Evolutionary conservation across 805 yeast species (phyloP).

Genomic region (Yarrowia yakushimensis): DNA sequence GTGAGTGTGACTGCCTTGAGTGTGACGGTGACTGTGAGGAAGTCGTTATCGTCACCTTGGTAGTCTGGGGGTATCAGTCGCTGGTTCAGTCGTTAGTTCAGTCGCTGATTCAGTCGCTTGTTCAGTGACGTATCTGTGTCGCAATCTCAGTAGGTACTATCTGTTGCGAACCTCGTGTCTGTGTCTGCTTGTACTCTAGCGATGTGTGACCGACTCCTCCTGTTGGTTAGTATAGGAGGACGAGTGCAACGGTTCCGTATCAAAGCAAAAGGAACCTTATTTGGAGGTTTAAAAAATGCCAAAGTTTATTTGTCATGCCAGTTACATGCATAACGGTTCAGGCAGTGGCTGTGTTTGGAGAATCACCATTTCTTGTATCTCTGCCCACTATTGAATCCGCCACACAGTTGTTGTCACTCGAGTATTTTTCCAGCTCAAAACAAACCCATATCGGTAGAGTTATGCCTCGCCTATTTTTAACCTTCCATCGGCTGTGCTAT

Average conservation of each 20-base stretch:
- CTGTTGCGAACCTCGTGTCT: too few relatives aligned
- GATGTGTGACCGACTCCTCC: slow-evolving; percentile 11
- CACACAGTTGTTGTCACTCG: too few relatives aligned
- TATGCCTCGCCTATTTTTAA: not conserved
- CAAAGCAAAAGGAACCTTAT: slow-evolving; percentile 14
- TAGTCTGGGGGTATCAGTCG: not conserved
- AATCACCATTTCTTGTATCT: too few relatives aligned
- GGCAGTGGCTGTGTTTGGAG: too few relatives aligned
- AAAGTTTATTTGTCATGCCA: not conserved
- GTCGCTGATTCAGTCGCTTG: not conserved
- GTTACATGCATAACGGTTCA: not conserved
- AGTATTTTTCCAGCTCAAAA: not conserved
- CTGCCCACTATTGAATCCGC: too few relatives aligned
- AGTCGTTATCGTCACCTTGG: too few relatives aligned
- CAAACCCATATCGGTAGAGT: not conserved
- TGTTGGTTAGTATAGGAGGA: not conserved
- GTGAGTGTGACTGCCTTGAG: too few relatives aligned
- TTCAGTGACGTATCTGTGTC: too few relatives aligned
- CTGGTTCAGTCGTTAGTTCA: too few relatives aligned
- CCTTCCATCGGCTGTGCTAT: not conserved
- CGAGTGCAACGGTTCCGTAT: not conserved
- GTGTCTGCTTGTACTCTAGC: not conserved
- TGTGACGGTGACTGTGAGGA: not conserved
- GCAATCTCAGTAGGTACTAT: too few relatives aligned
- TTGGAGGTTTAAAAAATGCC: not conserved